Evolutionary conservation across 805 yeast species (phyloP).

Genomic region (Saturnispora halmiae): DNA sequence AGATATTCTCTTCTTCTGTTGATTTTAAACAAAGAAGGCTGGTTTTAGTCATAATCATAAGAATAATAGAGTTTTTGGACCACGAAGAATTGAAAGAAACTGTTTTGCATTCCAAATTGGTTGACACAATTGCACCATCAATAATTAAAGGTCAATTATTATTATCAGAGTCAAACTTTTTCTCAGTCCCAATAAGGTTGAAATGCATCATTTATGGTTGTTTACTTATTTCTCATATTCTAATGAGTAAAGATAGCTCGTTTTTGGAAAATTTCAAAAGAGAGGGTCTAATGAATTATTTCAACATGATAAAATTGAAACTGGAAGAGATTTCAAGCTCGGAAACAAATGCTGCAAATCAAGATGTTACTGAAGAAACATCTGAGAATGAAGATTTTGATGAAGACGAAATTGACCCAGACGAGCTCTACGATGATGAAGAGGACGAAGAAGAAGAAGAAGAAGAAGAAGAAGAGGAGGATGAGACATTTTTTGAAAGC

Average conservation of each 20-base stretch:
- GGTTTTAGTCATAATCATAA: conserved; percentile 43
- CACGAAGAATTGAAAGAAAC: conserved; percentile 25
- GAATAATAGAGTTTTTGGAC: conserved; percentile 39
- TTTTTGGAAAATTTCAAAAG: conserved; percentile 47
- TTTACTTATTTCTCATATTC: conserved; percentile 36
- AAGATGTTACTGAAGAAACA: conserved; percentile 4
- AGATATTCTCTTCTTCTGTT: conserved; percentile 64
- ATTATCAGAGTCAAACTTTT: background rate
- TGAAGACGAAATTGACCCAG: conserved; percentile 13
- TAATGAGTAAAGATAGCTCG: conserved; percentile 38
- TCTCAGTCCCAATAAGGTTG: background rate
- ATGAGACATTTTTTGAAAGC: too few species aligned
- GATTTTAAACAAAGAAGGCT: conserved; percentile 55
- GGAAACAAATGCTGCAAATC: background rate
- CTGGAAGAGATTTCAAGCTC: conserved; percentile 16
- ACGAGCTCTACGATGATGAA: conserved; percentile 14
- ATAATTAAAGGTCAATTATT: conserved; percentile 41
- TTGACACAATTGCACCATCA: conserved; percentile 49
- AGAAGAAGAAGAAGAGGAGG: conserved; percentile 18
- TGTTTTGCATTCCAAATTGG: conserved; percentile 32
- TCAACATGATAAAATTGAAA: conserved; percentile 23
- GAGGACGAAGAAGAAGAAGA: conserved; percentile 17
- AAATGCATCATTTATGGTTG: conserved; percentile 39
- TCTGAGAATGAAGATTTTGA: conserved; percentile 15
- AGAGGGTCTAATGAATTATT: conserved; percentile 63